Evolutionary conservation across 495 filamentous ascomycete species (phyloP).

Genomic region (Podospora appendiculata): DNA sequence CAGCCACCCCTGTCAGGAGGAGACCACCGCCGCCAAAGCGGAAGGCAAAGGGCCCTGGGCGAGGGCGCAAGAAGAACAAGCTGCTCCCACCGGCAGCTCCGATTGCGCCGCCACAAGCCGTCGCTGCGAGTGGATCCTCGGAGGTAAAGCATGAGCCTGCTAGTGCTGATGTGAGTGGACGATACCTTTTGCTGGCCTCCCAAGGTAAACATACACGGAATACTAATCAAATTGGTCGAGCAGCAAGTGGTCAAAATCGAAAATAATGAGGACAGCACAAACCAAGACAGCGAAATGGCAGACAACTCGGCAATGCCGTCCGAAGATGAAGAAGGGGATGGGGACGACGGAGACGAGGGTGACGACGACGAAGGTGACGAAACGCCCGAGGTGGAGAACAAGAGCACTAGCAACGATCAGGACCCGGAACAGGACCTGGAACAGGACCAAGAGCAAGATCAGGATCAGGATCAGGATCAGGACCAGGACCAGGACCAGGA

Average conservation of each 20-base stretch:
- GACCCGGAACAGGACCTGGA: constrained; percentile 6
- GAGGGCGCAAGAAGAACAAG: constrained; percentile 59
- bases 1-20: constrained; percentile 36
- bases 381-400: constrained; percentile 18
- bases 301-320: constrained; percentile 51
- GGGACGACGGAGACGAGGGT: constrained; percentile 26
- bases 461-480: constrained; percentile 14
- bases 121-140: neutral
- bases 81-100: constrained; percentile 22
- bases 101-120: constrained; percentile 9
- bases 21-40: constrained; percentile 69
- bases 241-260: constrained; percentile 26
- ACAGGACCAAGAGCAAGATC: neutral
- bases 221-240: no score
- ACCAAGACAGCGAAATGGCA: constrained; percentile 39
- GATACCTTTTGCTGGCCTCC: neutral
- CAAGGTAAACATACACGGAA: no score
- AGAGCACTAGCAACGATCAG: constrained; percentile 3
- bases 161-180: constrained; percentile 17
- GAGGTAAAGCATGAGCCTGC: constrained; percentile 25
- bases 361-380: constrained; percentile 28
- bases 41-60: constrained; percentile 61
- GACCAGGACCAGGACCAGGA: constrained; percentile 18
- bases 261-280: constrained; percentile 32
- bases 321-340: constrained; percentile 47